phyloP scores from a whole-genome alignment of 2,329 filamentous ascomycete genomes.

The Amphichorda felina region DNA sequence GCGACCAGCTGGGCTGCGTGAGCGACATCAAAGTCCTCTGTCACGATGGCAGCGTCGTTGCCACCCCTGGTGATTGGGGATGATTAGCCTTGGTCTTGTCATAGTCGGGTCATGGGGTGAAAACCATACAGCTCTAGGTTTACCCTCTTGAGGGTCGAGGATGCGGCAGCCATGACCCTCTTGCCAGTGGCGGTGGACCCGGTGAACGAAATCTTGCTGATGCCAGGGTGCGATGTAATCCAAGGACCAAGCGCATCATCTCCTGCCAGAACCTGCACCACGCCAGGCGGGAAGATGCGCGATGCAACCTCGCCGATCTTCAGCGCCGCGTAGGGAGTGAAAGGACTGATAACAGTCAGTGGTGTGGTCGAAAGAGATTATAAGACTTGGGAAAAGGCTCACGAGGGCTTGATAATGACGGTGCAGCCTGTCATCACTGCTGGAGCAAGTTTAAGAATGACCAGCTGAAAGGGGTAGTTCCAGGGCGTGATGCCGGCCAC shows the following conservation, averaged over 20 bases:
- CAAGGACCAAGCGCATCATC: conserved; percentile 45
- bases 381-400: too few relatives aligned
- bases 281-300: conserved; percentile 40
- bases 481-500: too few relatives aligned
- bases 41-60: too few relatives aligned
- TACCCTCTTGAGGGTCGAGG: conserved; percentile 3
- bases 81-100: too few relatives aligned
- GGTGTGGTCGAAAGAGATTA: too few relatives aligned
- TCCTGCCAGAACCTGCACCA: conserved; percentile 48
- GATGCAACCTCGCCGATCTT: conserved; percentile 49
- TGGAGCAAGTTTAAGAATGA: too few relatives aligned
- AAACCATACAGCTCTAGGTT: conserved; percentile 4
- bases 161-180: conserved; percentile 24
- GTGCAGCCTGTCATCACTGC: conserved; percentile 43
- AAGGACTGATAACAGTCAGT: too few relatives aligned
- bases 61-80: too few relatives aligned
- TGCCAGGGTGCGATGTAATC: conserved; percentile 41
- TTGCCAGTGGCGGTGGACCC: conserved; percentile 48
- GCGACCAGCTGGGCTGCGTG: too few relatives aligned
- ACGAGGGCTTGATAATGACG: conserved; percentile 44
- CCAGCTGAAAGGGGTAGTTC: too few relatives aligned
- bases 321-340: conserved; percentile 43
- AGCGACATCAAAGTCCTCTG: too few relatives aligned
- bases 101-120: too few relatives aligned
- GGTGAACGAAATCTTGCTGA: conserved; percentile 52